Conservation (phyloP, 1,284 basidiomycete species). For the Ustilago crameri region DNA sequence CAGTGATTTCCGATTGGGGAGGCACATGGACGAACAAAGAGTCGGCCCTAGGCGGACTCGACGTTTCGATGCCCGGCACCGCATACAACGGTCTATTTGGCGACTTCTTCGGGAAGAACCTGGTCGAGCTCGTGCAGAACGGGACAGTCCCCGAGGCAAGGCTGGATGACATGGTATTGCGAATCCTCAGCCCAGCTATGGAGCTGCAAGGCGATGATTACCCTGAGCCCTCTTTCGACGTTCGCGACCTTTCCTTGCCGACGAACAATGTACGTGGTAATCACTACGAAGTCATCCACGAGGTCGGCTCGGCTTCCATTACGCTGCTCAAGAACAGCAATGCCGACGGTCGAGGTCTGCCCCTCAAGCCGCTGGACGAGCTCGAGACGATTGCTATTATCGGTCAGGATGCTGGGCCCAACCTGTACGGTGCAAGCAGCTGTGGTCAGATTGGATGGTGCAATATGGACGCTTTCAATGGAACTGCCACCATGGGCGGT, state of each 20-base stretch:
- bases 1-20: conserved; percentile 70
- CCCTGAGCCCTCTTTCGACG: conserved; percentile 45
- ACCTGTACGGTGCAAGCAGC: conserved; percentile 30
- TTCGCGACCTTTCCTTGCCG: conserved; percentile 25
- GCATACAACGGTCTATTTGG: conserved; percentile 36
- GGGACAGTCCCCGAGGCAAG: conserved; percentile 76
- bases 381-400: conserved; percentile 36
- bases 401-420: conserved; percentile 42
- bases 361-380: conserved; percentile 30
- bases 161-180: conserved; percentile 68
- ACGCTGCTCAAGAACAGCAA: conserved; percentile 59
- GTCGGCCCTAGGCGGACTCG: conserved; percentile 75
- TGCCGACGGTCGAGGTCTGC: conserved; percentile 24
- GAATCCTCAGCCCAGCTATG: conserved; percentile 61
- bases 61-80: conserved; percentile 70
- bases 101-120: conserved; percentile 69
- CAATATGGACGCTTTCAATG: conserved; percentile 41
- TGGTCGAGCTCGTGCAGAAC: conserved; percentile 76
- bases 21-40: conserved; percentile 50
- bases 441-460: conserved; percentile 32
- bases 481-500: conserved; percentile 59
- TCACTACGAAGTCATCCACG: conserved; percentile 51
- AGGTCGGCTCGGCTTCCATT: conserved; percentile 52
- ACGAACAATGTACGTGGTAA: conserved; percentile 54
- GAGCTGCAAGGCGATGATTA: conserved; percentile 43